Conservation (phyloP, 164 flowering plant species). For the Sextonia rubra region DNA sequence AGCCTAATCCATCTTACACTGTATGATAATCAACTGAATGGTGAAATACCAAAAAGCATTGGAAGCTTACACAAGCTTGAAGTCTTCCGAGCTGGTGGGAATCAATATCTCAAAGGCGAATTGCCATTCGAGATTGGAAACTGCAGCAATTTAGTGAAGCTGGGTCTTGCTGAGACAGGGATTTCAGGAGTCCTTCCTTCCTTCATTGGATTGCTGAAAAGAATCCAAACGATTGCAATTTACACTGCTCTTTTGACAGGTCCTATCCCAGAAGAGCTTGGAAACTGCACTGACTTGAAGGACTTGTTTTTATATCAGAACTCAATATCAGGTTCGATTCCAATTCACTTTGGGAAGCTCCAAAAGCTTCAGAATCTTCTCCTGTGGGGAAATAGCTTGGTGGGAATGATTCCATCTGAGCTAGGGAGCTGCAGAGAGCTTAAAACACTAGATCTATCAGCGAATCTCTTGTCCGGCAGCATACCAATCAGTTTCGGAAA, state of each 20-base stretch:
- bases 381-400: slow-evolving; percentile 86
- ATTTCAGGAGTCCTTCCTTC: slow-evolving; percentile 71
- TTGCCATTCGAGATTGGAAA: slow-evolving; percentile 82
- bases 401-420: slow-evolving; percentile 76
- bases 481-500: slow-evolving; percentile 69
- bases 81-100: slow-evolving; percentile 79
- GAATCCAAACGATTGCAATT: slow-evolving; percentile 66
- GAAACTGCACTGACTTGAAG: slow-evolving; percentile 72
- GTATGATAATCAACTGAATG: slow-evolving; percentile 68
- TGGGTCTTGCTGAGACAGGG: slow-evolving; percentile 90
- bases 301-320: slow-evolving; percentile 83
- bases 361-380: slow-evolving; percentile 58
- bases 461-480: slow-evolving; percentile 62
- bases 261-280: slow-evolving; percentile 82
- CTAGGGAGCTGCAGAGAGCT: slow-evolving; percentile 70
- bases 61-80: slow-evolving; percentile 53
- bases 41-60: slow-evolving; percentile 69
- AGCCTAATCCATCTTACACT: slow-evolving; percentile 45
- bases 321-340: slow-evolving; percentile 74
- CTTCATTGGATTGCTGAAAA: slow-evolving; percentile 63
- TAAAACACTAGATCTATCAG: slow-evolving; percentile 61
- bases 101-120: slow-evolving; percentile 75
- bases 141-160: slow-evolving; percentile 55
- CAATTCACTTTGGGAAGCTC: slow-evolving; percentile 47
- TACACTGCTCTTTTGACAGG: slow-evolving; percentile 75